phyloP scores from a whole-genome alignment of 2,329 filamentous ascomycete species.

The Aureobasidium namibiae region DNA sequence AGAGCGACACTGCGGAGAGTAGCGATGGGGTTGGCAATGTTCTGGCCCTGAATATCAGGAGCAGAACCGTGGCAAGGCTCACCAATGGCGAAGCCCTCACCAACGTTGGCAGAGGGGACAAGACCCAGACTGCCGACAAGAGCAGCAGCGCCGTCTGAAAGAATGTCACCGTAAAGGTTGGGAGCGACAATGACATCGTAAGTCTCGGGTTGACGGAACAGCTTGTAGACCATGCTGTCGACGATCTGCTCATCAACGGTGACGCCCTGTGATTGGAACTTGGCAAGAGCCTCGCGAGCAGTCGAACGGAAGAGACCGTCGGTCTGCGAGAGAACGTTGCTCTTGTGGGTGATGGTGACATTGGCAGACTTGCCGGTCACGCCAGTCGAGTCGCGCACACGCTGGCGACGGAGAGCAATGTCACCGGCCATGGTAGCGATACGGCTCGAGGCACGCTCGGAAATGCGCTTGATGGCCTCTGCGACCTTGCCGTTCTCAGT shows the following conservation, averaged over 20 bases:
- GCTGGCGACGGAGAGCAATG: slow-evolving; percentile 80
- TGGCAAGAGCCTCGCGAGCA: slow-evolving; percentile 63
- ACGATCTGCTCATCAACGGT: slow-evolving; percentile 94
- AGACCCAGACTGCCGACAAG: slow-evolving; percentile 87
- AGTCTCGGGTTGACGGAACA: slow-evolving; percentile 87
- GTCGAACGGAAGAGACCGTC: slow-evolving; percentile 90
- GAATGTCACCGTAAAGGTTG: slow-evolving; percentile 94
- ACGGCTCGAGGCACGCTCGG: slow-evolving; percentile 70
- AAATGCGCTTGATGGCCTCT: slow-evolving; percentile 96
- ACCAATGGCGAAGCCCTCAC: slow-evolving; percentile 87
- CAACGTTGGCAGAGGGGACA: slow-evolving; percentile 91
- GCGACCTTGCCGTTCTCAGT: slow-evolving; percentile 71
- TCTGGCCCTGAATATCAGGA: slow-evolving; percentile 87
- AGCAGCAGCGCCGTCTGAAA: slow-evolving; percentile 90
- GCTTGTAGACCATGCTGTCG: slow-evolving; percentile 98
- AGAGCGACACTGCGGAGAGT: slow-evolving; percentile 83
- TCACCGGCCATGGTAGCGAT: slow-evolving; percentile 93
- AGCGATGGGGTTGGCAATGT: slow-evolving; percentile 93
- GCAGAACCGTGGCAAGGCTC: slow-evolving; percentile 97
- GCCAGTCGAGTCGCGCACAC: slow-evolving; percentile 56
- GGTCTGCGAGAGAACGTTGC: slow-evolving; percentile 91
- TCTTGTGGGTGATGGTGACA: slow-evolving; percentile 97
- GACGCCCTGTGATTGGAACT: slow-evolving; percentile 55
- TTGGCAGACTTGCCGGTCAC: slow-evolving; percentile 59
- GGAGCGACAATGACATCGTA: slow-evolving; percentile 98